These are phyloP conservation scores for Phytopythium kandeliae DNA, from an alignment of 352 stramenopile species.

Conservation along the genomic window DNA sequence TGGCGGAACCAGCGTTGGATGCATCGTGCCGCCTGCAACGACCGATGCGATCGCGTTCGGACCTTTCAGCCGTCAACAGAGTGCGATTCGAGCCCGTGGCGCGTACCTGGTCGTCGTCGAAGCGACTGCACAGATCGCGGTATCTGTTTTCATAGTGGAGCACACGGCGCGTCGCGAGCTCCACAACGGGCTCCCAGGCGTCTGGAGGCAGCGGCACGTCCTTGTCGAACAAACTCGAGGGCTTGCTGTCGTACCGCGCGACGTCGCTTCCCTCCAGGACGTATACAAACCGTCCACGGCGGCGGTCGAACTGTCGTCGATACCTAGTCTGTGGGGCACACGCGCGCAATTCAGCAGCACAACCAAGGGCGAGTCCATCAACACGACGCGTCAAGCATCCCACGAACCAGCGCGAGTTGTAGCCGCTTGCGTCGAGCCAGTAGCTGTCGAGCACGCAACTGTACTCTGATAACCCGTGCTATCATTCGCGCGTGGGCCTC, in stretches of 20 bases:
- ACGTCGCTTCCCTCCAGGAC: conserved; percentile 6
- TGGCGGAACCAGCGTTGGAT: conserved; percentile 56
- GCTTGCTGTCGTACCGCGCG: conserved; percentile 22
- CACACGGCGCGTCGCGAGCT: not conserved
- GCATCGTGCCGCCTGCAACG: conserved; percentile 15
- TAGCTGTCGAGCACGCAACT: conserved; percentile 23
- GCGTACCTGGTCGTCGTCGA: conserved; percentile 23
- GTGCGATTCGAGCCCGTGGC: not conserved
- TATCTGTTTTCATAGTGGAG: conserved; percentile 36
- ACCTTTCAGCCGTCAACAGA: not conserved
- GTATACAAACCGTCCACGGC: conserved; percentile 27
- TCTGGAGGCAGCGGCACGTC: conserved; percentile 43
- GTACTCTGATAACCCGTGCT: conserved; percentile 21
- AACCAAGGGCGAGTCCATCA: not conserved
- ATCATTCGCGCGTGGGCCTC: conserved; percentile 10
- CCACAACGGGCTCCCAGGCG: conserved; percentile 23
- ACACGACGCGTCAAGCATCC: not conserved
- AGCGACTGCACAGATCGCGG: conserved; percentile 29
- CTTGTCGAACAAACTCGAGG: conserved; percentile 32
- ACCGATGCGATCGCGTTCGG: not conserved
- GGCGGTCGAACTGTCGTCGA: conserved; percentile 35
- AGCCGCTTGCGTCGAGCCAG: conserved; percentile 27
- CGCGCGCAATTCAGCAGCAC: too few species aligned
- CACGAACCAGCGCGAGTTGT: conserved; percentile 28
- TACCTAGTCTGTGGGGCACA: conserved; percentile 37